phyloP scores from a whole-genome alignment of 768 basidiomycete genomes.

The Leucocoprinus leucothites region DNA sequence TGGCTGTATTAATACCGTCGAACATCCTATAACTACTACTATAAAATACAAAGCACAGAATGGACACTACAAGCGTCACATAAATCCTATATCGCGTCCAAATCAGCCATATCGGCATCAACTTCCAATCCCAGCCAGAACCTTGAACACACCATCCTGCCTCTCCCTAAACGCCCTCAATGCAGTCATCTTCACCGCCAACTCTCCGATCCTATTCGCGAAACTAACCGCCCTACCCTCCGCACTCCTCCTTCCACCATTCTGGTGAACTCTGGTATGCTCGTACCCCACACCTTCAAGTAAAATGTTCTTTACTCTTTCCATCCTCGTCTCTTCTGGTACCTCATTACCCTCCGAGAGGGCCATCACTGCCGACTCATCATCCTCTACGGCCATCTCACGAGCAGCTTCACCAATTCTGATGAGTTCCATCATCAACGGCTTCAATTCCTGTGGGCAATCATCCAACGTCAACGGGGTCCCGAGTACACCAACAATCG shows the following conservation, averaged over 20 bases:
- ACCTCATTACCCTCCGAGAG: constrained; percentile 33
- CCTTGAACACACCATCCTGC: constrained; percentile 67
- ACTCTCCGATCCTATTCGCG: constrained; percentile 72
- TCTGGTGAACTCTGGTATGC: constrained; percentile 25
- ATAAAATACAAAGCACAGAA: no score
- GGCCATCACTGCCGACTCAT: constrained; percentile 42
- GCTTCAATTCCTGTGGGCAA: constrained; percentile 60
- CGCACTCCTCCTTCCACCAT: constrained; percentile 44
- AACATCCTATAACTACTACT: no score
- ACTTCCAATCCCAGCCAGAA: constrained; percentile 48
- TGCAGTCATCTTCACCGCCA: constrained; percentile 69
- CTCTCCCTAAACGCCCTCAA: constrained; percentile 71
- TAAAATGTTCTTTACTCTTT: constrained; percentile 54
- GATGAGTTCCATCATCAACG: constrained; percentile 68
- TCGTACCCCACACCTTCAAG: constrained; percentile 55
- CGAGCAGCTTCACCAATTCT: constrained; percentile 50
- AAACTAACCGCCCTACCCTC: constrained; percentile 69
- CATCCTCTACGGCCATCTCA: constrained; percentile 53
- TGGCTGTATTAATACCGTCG: no score
- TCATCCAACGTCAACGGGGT: constrained; percentile 50
- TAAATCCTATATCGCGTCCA: no score
- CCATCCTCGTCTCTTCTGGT: constrained; percentile 47
- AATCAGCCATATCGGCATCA: no score
- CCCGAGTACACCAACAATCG: constrained; percentile 56
- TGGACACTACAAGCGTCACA: no score